A percentile compares a stretch with the other conserved stretches of the same genome.
These are phyloP conservation scores for Neurospora terricola DNA, from an alignment of 495 filamentous ascomycete genomes.

Conservation along the genomic window DNA sequence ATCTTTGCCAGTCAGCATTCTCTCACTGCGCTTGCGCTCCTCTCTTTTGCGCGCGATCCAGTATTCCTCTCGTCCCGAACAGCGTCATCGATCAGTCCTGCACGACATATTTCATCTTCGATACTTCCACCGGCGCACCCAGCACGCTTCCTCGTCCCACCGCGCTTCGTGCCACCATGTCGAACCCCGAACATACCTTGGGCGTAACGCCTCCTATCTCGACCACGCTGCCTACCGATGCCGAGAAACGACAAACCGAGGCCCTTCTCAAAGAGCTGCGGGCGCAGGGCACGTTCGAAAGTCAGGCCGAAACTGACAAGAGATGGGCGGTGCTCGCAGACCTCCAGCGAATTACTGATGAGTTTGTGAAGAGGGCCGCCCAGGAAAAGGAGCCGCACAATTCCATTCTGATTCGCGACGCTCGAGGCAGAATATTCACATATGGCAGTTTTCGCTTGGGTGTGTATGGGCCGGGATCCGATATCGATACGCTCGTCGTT, in stretches of 20 bases:
- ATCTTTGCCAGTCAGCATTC: neutral
- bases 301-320: constrained; percentile 64
- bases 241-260: constrained; percentile 65
- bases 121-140: neutral
- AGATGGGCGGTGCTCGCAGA: constrained; percentile 48
- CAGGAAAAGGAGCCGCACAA: constrained; percentile 61
- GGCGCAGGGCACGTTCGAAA: constrained; percentile 85
- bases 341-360: constrained; percentile 67
- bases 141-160: neutral
- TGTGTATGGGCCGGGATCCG: constrained; percentile 89
- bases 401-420: constrained; percentile 61
- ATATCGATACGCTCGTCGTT: constrained; percentile 93
- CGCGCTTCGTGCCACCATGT: constrained; percentile 8
- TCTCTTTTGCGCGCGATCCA: neutral
- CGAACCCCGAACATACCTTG: constrained; percentile 35
- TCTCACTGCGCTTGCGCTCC: neutral
- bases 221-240: constrained; percentile 56
- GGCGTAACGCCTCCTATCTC: constrained; percentile 86
- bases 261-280: constrained; percentile 73
- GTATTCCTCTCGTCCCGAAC: neutral
- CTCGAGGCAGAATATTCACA: constrained; percentile 85
- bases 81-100: neutral
- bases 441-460: constrained; percentile 92
- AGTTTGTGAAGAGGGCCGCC: constrained; percentile 76
- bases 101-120: neutral